Base-by-base conservation (phyloP, 23 red algal species). In the Chondrus crispus region DNA sequence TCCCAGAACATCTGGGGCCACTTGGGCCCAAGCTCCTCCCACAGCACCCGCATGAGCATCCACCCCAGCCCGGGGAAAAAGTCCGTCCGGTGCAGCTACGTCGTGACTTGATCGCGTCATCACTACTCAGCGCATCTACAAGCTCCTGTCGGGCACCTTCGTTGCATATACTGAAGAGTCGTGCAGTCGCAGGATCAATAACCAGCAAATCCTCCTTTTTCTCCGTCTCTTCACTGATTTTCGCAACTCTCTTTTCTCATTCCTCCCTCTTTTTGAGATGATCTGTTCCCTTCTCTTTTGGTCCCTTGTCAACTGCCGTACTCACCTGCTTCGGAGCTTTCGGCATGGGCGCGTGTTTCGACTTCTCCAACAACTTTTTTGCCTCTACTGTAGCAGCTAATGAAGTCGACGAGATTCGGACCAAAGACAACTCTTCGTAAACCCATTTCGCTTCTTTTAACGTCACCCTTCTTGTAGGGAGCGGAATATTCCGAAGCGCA, bases 61-160 rank as follows among this genome's bases (percentile, higher is more conserved):
- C 92, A 94, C 42, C 92, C 92, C 5, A 94, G 83, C 35, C 92
- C 92, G 2, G 92, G 92, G 52, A 94, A 94, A 49, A 85, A 94
- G 74, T 94, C 92, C 1, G 92, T 94, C 44, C 92, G 92, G 50
- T 94, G 83, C 42, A 94, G 73, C 33, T n/a, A n/a, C n/a, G n/a
- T n/a, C n/a, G n/a, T n/a, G n/a, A n/a, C n/a, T n/a, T n/a, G n/a
- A n/a, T n/a, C n/a, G n/a, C n/a, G n/a, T n/a, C n/a, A n/a, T n/a
- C n/a, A n/a, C n/a, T n/a, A n/a, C n/a, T n/a, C n/a, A n/a, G n/a
- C n/a, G n/a, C n/a, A n/a, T n/a, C n/a, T n/a, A n/a, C n/a, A n/a
- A n/a, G n/a, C n/a, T n/a, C n/a, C n/a, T n/a, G n/a, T n/a, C n/a
- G n/a, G n/a, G n/a, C n/a, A n/a, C n/a, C n/a, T n/a, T n/a, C n/a